A percentile compares a stretch with the other conserved stretches of the same genome.
Evolutionary conservation across 2,329 filamentous ascomycete genomes (phyloP).

Genomic region (Pseudogymnoascus sp.): DNA sequence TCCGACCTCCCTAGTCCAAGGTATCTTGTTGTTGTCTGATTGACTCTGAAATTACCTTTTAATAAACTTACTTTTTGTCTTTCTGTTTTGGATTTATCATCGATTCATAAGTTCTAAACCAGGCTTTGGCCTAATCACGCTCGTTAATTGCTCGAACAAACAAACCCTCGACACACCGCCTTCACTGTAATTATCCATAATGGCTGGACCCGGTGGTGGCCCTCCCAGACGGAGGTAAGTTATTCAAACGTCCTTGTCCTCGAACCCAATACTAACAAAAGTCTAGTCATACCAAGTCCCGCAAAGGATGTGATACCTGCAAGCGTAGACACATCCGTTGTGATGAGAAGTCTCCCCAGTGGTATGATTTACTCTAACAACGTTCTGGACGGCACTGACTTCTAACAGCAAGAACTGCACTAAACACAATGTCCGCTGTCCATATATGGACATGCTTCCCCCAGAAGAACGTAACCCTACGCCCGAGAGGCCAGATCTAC

Average conservation of each 20-base stretch:
- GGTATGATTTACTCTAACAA: conserved; percentile 28
- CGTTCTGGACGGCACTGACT: too few species aligned
- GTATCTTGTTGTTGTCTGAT: not conserved
- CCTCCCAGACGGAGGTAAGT: conserved; percentile 65
- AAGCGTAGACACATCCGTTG: conserved; percentile 96
- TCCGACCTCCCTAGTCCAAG: not conserved
- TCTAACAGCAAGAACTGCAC: conserved; percentile 71
- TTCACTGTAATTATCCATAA: conserved; percentile 38
- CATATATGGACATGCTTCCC: conserved; percentile 82
- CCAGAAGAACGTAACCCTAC: conserved; percentile 55
- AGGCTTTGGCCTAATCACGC: conserved; percentile 9
- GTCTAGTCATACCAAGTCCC: conserved; percentile 90
- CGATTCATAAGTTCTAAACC: conserved; percentile 2
- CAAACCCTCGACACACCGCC: conserved; percentile 20
- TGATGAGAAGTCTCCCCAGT: conserved; percentile 96
- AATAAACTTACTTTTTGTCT: not conserved
- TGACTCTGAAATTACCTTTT: not conserved
- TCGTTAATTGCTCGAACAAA: conserved; percentile 30
- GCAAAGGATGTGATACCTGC: conserved; percentile 97
- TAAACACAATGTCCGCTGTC: conserved; percentile 96
- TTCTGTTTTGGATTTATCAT: not conserved
- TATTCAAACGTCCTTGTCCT: not conserved
- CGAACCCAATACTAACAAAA: conserved; percentile 17
- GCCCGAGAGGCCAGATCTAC: conserved; percentile 59
- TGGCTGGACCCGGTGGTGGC: conserved; percentile 92